Conservation (phyloP, 306 rosid genomes). For the Quillaja saponaria region DNA sequence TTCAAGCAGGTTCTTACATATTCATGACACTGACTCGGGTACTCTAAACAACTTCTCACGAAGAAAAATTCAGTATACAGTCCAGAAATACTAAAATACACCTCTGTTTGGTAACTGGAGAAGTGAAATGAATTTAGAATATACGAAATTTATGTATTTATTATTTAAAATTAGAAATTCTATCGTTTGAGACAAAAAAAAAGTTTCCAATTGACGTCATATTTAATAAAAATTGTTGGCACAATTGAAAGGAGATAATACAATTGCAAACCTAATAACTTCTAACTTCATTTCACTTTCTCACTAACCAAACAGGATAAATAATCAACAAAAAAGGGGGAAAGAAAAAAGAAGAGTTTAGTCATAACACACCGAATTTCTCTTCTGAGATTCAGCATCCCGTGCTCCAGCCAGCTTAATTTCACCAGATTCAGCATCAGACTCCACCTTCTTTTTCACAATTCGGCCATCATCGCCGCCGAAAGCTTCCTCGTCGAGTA, state of each 20-base stretch:
- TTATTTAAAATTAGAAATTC: background rate
- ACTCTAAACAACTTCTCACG: slow-evolving; percentile 72
- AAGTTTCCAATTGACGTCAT: background rate
- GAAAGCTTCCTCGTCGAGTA: slow-evolving; percentile 69
- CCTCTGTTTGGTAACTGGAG: slow-evolving; percentile 44
- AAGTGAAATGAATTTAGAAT: slow-evolving; percentile 30
- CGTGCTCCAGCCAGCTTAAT: slow-evolving; percentile 41
- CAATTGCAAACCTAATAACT: slow-evolving; percentile 4
- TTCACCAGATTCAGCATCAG: slow-evolving; percentile 57
- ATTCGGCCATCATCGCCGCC: slow-evolving; percentile 40
- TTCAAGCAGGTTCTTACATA: slow-evolving; percentile 89
- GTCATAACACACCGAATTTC: slow-evolving; percentile 61
- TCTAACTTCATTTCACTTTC: slow-evolving; percentile 22
- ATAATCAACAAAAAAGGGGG: slow-evolving; percentile 12
- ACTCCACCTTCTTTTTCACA: slow-evolving; percentile 35
- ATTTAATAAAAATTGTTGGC: no score
- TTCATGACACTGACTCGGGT: slow-evolving; percentile 69
- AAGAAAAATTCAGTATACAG: slow-evolving; percentile 44
- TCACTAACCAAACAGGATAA: slow-evolving; percentile 52
- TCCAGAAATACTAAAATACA: slow-evolving; percentile 31
- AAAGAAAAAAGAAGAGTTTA: background rate
- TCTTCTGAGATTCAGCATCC: slow-evolving; percentile 40
- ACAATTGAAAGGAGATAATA: background rate
- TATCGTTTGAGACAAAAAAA: background rate
- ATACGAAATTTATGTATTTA: background rate